Evolutionary conservation across 176 grass and related monocot genomes (phyloP).

Genomic region (Carex scoparia): DNA sequence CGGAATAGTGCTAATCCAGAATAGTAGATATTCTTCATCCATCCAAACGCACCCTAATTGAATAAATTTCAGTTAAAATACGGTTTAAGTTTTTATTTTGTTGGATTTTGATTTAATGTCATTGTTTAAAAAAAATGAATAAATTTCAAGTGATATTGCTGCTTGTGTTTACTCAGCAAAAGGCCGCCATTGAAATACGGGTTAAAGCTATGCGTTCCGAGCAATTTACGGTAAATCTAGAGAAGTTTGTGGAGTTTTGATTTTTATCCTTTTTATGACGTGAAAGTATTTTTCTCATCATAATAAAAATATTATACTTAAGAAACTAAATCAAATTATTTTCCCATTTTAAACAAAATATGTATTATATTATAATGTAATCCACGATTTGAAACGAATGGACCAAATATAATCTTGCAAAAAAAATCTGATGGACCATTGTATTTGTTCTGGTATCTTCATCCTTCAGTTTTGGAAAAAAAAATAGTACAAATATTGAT

Average conservation of each 20-base stretch:
- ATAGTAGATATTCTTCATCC: no score
- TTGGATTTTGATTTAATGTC: no score
- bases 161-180: no score
- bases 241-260: neutral
- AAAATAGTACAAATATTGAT: no score
- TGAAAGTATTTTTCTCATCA: neutral
- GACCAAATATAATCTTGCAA: neutral
- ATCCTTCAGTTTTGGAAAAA: no score
- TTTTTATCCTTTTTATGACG: neutral
- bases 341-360: neutral
- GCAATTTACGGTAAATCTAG: neutral
- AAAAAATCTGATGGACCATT: neutral
- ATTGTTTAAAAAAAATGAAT: neutral
- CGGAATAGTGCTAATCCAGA: no score
- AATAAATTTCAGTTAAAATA: neutral
- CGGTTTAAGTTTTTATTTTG: no score
- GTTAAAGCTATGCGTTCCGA: neutral
- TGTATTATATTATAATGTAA: no score
- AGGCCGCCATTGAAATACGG: neutral
- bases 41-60: neutral
- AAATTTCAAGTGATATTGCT: neutral
- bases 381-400: no score
- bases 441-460: no score
- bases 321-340: neutral
- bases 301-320: neutral